Base-by-base conservation (phyloP, 495 filamentous ascomycete genomes). In the Xylaria cubensis region DNA sequence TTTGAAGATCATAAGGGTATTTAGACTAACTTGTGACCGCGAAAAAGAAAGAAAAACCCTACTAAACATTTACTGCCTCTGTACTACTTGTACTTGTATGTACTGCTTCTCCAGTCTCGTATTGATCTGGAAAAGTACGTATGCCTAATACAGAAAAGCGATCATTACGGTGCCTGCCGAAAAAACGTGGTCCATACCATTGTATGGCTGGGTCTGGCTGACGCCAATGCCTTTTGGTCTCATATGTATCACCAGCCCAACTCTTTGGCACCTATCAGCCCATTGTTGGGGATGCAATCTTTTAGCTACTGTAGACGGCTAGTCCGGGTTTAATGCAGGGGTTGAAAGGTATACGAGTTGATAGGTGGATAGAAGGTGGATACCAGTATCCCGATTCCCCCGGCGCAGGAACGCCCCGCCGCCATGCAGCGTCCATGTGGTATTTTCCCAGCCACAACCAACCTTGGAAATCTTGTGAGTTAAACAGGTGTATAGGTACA, bases 331-430 rank as follows among this genome's bases (percentile, higher is more conserved):
- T 15, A 55, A 12, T 21, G 12, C 51, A 55, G 26, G 51, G 51
- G 51, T 15, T 29, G 15, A 13, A 12, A 55, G 56, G 21, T 59
- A 6, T 17, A 39, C 19, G 15, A 59, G 26, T n/a, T 61, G 58
- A 39, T 34, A 34, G 36, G 19, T 26, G 21, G 61, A 63, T 63
- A 62, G 58, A 19, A 26, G 36, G 19, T n/a, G 36, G n/a, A 39
- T 39, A 19, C 24, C 58, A 39, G 34, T 19, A 9, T n/a, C 17
- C 17, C 12, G 24, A 53, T 53, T 9, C 24, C 24, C 51, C 53
- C 53, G 50, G 42, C 29, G 63, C 64, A 67, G 64, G 64, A 53
- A 67, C 64, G 48, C 64, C 64, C 64, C 64, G 32, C 64, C 48
- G 46, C 34, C 48, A 55, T 46, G 64, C 46, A 41, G 29, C 32